Conservation (phyloP, 805 yeast species). For the Cyberlindnera japonica region DNA sequence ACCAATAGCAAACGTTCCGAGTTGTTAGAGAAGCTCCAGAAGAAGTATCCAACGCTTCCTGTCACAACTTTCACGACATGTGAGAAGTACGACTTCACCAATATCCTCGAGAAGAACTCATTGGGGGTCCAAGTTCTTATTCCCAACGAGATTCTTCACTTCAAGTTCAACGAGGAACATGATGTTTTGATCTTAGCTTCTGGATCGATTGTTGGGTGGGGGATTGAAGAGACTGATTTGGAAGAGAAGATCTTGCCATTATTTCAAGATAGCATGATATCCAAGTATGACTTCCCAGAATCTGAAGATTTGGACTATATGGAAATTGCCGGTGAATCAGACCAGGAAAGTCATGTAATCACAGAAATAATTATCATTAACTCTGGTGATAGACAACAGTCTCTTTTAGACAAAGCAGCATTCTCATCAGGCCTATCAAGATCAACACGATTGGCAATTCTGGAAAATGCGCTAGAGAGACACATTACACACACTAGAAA, state of each 20-base stretch:
- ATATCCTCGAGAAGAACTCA: conserved; percentile 32
- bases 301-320: conserved; percentile 86
- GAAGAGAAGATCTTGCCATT: conserved; percentile 47
- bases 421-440: conserved; percentile 85
- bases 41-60: conserved; percentile 29
- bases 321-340: conserved; percentile 10
- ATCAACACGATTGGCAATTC: conserved; percentile 77
- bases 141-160: conserved; percentile 65
- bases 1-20: conserved; percentile 2
- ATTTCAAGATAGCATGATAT: conserved; percentile 44
- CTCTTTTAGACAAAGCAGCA: conserved; percentile 75
- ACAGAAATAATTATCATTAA: conserved; percentile 73
- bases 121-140: conserved; percentile 39
- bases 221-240: conserved; percentile 55
- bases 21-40: conserved; percentile 5
- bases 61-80: conserved; percentile 72
- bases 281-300: conserved; percentile 50
- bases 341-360: conserved; percentile 43
- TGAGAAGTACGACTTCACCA: conserved; percentile 61
- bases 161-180: conserved; percentile 37
- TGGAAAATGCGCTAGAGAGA: conserved; percentile 69
- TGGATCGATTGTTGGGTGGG: conserved; percentile 87
- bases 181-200: conserved; percentile 69
- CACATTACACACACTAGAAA: conserved; percentile 60
- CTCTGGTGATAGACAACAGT: conserved; percentile 42